Evolutionary conservation across 1,284 basidiomycete species (phyloP), one percentile per base, ranked within the genome.

Genomic region (Apiotrichum veenhuisii): DNA sequence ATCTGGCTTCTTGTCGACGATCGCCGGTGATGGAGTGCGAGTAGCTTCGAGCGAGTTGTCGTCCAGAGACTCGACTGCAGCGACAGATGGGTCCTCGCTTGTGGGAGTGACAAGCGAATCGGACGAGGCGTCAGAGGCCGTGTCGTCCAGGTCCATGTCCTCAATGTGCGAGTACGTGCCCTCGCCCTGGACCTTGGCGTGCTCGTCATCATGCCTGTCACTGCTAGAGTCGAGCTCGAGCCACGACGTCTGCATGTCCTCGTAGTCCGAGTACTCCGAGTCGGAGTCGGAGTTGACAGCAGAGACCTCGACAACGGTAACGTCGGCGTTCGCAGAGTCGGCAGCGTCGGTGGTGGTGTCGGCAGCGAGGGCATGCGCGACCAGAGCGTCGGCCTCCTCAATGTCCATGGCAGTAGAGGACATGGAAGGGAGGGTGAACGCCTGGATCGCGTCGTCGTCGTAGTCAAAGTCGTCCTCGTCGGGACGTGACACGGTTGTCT

Each of bases 401-500:
- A 50, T 26, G 36, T 52, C 53, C 45, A 50, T n/a, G 50, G 42
- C 7, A 33, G 38, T 44, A 30, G 55, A 41, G 10, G 57, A 54
- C 42, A 42, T 43, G 25, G 30, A 5, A 52, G 57, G 55, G 46
- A 70, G 57, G 20, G 64, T 66, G 61, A 60, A 68, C 12, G 67
- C 63, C 51, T 68, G 59, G 23, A 63, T 15, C 36, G 52, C 41
- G 37, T 56, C 50, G 54, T 68, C 64, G 38, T 63, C 60, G 36
- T 64, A 63, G 54, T 62, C 55, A 42, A 54, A 52, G 52, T 65
- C 61, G 50, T 57, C 52, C n/a, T 50, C 52, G 22, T 54, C 48
- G 22, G 51, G 58, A 3, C 52, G 41, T 3, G 57, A 58, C 17
- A 71, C 70, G 10, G 57, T 61, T 2, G 61, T 62, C 50, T 73